Evolutionary conservation across 2,329 filamentous ascomycete genomes (phyloP).

Genomic region (Colletotrichum liriopes): DNA sequence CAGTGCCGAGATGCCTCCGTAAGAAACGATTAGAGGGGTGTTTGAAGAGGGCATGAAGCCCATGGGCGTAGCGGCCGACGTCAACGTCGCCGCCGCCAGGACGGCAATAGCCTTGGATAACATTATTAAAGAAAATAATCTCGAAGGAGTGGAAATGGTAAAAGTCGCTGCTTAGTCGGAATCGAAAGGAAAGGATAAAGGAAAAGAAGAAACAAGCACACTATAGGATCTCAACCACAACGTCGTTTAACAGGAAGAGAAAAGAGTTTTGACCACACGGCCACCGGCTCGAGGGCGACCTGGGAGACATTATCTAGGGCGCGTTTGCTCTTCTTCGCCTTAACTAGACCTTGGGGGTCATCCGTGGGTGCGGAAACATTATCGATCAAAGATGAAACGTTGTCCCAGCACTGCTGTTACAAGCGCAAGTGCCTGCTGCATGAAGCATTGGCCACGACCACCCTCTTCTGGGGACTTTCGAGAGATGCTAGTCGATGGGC

Average conservation of each 20-base stretch:
- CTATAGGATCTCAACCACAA: constrained; percentile 22
- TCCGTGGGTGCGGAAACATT: constrained; percentile 37
- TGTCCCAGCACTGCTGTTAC: constrained; percentile 37
- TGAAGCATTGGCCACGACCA: constrained; percentile 37
- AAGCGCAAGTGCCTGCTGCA: constrained; percentile 31
- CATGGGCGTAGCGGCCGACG: constrained; percentile 57
- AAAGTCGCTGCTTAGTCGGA: constrained; percentile 13
- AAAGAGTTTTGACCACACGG: constrained; percentile 14
- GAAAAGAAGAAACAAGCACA: constrained; percentile 43
- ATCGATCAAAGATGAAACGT: constrained; percentile 37
- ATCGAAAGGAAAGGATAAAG: constrained; percentile 25
- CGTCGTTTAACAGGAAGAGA: constrained; percentile 36
- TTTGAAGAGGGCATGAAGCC: constrained; percentile 59
- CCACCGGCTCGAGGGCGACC: neutral
- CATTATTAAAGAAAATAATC: constrained; percentile 48
- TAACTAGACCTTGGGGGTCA: constrained; percentile 16
- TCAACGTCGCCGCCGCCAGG: constrained; percentile 51
- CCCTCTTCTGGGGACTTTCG: constrained; percentile 8
- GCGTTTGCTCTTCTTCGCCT: constrained; percentile 9
- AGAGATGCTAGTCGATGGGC: constrained; percentile 26
- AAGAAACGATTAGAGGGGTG: constrained; percentile 58
- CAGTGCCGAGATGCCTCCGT: constrained; percentile 53
- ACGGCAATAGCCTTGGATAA: constrained; percentile 50
- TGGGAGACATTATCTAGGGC: constrained; percentile 30
- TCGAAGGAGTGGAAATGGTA: constrained; percentile 27